These are phyloP conservation scores for Prinsepia uniflora DNA, from an alignment of 306 rosid species.

Conservation along the genomic window DNA sequence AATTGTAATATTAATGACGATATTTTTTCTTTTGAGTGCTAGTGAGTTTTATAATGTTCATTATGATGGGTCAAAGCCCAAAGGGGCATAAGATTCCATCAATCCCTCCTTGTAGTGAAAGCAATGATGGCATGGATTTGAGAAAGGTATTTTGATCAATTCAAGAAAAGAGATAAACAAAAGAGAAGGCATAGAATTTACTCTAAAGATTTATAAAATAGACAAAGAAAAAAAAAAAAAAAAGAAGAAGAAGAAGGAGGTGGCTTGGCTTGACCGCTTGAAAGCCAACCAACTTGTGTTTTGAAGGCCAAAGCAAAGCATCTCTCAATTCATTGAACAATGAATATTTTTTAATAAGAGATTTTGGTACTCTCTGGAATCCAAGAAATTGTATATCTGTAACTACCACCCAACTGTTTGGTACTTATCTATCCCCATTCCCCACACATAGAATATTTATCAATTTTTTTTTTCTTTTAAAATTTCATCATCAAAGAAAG, in stretches of 20 bases:
- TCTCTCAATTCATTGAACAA: constrained; percentile 4
- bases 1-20: too few species aligned
- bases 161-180: constrained; percentile 29
- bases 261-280: constrained; percentile 41
- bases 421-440: neutral
- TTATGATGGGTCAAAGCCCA: constrained; percentile 55
- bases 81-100: constrained; percentile 46
- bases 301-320: constrained; percentile 34
- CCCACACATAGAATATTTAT: constrained; percentile 1
- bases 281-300: constrained; percentile 38
- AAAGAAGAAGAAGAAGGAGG: too few species aligned
- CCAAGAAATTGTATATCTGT: constrained; percentile 38
- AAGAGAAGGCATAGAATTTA: constrained; percentile 35
- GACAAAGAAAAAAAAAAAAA: constrained; percentile 20
- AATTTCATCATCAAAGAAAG: constrained; percentile 8
- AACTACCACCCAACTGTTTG: neutral
- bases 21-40: constrained; percentile 22
- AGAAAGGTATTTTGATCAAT: constrained; percentile 23
- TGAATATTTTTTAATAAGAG: constrained; percentile 4
- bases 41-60: constrained; percentile 24
- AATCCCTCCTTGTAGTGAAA: constrained; percentile 43
- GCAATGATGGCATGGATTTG: constrained; percentile 54
- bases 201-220: neutral
- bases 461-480: neutral
- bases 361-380: constrained; percentile 35